These are phyloP conservation scores for Triticum timopheevii DNA, from an alignment of 176 grass and related monocot species.

Conservation along the genomic window DNA sequence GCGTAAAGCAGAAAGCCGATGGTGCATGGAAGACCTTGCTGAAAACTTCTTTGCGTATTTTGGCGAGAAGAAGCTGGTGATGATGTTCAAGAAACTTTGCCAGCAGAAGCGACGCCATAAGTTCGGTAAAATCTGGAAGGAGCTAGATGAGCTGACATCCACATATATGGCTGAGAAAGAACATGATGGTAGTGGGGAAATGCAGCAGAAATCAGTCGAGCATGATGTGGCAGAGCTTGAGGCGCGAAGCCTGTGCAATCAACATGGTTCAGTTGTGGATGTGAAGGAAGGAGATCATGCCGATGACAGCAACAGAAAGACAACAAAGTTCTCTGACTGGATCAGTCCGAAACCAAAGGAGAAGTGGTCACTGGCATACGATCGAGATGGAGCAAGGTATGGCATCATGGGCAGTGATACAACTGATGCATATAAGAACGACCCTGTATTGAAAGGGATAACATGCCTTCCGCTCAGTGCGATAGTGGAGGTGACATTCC, in stretches of 20 bases:
- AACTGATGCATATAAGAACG: neutral
- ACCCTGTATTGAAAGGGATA: conserved; percentile 25
- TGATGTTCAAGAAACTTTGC: conserved; percentile 27
- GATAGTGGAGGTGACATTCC: conserved; percentile 15
- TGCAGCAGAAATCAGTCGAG: neutral
- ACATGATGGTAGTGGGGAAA: neutral
- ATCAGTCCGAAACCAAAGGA: conserved; percentile 21
- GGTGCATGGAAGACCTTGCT: conserved; percentile 29
- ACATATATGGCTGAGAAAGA: neutral
- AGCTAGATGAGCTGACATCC: conserved; percentile 16
- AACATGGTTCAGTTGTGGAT: neutral
- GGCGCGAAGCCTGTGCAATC: neutral
- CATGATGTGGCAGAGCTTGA: neutral
- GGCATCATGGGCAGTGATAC: conserved; percentile 16
- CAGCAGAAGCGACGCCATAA: conserved; percentile 12
- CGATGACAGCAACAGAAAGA: neutral
- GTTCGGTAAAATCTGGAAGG: conserved; percentile 26
- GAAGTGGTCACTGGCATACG: conserved; percentile 22
- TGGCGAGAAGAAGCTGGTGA: conserved; percentile 8
- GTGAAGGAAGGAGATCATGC: neutral
- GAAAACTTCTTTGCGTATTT: conserved; percentile 26
- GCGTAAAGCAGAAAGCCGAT: neutral
- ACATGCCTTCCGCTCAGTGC: conserved; percentile 13
- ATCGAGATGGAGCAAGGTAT: conserved; percentile 8
- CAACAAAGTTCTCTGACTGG: conserved; percentile 22